Evolutionary conservation across 768 basidiomycete genomes (phyloP), one percentile per base, ranked within the genome.

Genomic region (Psilocybe subaeruginosa): DNA sequence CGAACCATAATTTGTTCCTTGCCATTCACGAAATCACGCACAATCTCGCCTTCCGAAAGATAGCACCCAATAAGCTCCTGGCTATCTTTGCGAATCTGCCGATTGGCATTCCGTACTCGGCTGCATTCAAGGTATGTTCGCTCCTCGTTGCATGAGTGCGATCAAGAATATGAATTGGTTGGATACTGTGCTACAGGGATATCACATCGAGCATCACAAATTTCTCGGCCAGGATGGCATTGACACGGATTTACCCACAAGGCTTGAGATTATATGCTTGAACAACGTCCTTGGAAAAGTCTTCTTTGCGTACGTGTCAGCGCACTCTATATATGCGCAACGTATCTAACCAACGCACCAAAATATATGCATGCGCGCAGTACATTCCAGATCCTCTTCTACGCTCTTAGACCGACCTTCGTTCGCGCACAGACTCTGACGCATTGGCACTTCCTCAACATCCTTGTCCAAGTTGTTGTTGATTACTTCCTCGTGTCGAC

Each of bases 21-120:
- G 95, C 97, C 46, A 97, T 99, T 56, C 97, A 99, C 72, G 97
- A 99, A 71, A 97, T 99, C 63, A 97, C 96, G 2, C 97, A 99
- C 74, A 99, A 98, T 72, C 83, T 99, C 29, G 97, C 95, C 1
- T 99, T 98, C 78, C 85, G 82, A 63, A 82, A 90, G 23, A 84
- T 99, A 49, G 79, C 77, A 54, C 85, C 89, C 7, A 99, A 99
- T 77, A 95, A 96, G 69, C 72, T 88, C 27, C 77, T 98, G 19
- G 95, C 97, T 5, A 88, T 99, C 62, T 87, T 95, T 56, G 92
- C 95, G 1, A 99, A 99, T 71, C 69, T 97, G 29, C 93, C 95
- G 0, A 98, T 99, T 58, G 96, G 92, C 0, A 84, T 99, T 29
- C 97, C 97, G 0, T 99, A 98, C 74, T 90, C 92, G 17, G 92